Percentiles rank a stretch among this genome's conserved stretches.
Conservation (phyloP, 2,329 filamentous ascomycete species). For the Calonectria henricotiae region DNA sequence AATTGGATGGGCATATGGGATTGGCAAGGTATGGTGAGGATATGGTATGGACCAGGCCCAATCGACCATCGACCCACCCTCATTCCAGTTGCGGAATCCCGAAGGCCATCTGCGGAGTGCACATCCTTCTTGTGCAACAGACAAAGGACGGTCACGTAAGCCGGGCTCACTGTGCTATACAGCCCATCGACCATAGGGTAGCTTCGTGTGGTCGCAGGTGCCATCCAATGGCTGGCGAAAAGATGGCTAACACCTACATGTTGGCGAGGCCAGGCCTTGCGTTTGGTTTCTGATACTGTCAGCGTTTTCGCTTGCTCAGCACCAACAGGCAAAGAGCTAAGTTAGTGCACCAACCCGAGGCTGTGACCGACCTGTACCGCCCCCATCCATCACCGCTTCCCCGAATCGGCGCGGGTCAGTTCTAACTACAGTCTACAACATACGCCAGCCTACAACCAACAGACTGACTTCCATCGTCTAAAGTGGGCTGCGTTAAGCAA, state of each 20-base stretch:
- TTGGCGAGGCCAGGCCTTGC: background rate
- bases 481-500: conserved; percentile 23
- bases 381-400: conserved; percentile 19
- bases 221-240: background rate
- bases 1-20: conserved; percentile 29
- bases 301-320: conserved; percentile 8
- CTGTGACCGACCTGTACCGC: conserved; percentile 16
- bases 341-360: conserved; percentile 17
- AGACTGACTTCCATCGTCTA: conserved; percentile 14
- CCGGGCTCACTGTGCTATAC: conserved; percentile 1
- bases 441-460: conserved; percentile 6
- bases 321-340: conserved; percentile 12
- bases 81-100: conserved; percentile 54
- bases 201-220: conserved; percentile 18
- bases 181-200: background rate
- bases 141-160: background rate
- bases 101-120: conserved; percentile 42
- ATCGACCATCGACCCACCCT: conserved; percentile 46
- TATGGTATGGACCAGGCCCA: conserved; percentile 40
- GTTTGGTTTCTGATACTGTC: conserved; percentile 20
- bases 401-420: conserved; percentile 14
- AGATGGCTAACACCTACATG: conserved; percentile 5
- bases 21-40: conserved; percentile 30
- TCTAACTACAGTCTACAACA: background rate
- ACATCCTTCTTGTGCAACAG: background rate